phyloP scores from a whole-genome alignment of 192 early-diverging fungal genomes.

The Linnemannia elongata region DNA sequence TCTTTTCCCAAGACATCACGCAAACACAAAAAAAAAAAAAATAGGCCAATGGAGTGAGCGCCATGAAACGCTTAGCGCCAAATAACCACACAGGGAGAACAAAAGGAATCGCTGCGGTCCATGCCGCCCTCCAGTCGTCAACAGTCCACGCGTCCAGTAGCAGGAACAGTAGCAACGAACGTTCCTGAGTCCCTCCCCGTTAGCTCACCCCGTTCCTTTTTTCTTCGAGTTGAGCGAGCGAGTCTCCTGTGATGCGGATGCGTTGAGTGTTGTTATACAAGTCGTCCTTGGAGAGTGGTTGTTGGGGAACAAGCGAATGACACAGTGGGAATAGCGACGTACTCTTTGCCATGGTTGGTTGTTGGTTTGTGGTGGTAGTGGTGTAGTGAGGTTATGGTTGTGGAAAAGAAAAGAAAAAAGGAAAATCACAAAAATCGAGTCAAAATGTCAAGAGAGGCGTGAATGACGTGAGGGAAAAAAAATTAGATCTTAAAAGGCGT shows the following conservation, averaged over 20 bases:
- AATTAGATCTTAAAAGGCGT: neutral
- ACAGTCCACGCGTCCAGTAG: neutral
- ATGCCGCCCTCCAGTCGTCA: neutral
- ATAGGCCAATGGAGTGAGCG: neutral
- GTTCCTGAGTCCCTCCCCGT: neutral
- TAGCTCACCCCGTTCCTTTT: neutral
- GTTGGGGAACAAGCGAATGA: neutral
- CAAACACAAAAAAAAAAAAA: neutral
- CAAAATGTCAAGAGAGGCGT: neutral
- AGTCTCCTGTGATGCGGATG: neutral
- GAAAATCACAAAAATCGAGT: constrained; percentile 17
- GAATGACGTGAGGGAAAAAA: constrained; percentile 13
- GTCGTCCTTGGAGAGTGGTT: neutral
- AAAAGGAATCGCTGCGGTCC: neutral
- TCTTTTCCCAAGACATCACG: too few species aligned
- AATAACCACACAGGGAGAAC: neutral
- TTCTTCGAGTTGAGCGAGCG: neutral
- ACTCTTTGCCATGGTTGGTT: constrained; percentile 29
- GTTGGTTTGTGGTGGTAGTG: neutral
- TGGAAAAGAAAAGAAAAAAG: neutral
- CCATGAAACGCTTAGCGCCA: neutral
- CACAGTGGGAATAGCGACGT: neutral
- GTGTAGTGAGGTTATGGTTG: neutral
- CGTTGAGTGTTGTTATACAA: neutral
- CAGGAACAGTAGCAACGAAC: neutral